Conservation (phyloP, 2,329 filamentous ascomycete genomes). For the Aureobasidium sp. region DNA sequence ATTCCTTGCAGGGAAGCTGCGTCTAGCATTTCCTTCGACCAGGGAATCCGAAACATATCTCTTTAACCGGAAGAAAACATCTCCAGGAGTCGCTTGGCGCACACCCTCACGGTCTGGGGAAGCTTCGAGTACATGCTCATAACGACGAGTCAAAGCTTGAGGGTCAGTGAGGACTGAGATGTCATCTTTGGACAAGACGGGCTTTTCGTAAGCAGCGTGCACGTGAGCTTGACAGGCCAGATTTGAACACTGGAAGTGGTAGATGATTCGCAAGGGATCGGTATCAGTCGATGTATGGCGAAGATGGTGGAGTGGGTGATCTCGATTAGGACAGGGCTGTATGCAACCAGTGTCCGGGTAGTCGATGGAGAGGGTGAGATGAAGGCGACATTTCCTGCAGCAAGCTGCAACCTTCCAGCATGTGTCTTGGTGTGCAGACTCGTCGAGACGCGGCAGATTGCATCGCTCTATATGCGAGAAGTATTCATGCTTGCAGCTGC, state of each 20-base stretch:
- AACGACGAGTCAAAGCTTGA: constrained; percentile 45
- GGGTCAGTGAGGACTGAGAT: constrained; percentile 49
- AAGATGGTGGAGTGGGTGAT: constrained; percentile 58
- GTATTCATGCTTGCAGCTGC: constrained; percentile 55
- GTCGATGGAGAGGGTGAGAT: constrained; percentile 53
- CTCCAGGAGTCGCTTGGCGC: constrained; percentile 44
- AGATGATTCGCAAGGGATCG: constrained; percentile 28
- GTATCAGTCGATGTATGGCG: neutral
- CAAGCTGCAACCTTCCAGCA: constrained; percentile 53
- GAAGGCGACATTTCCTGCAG: constrained; percentile 56
- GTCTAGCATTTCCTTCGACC: constrained; percentile 42
- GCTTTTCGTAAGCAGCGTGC: constrained; percentile 46
- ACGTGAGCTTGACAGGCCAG: constrained; percentile 49
- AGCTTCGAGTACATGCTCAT: constrained; percentile 44
- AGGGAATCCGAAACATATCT: constrained; percentile 56
- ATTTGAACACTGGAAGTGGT: constrained; percentile 53
- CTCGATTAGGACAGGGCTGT: constrained; percentile 40
- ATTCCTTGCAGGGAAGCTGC: constrained; percentile 52
- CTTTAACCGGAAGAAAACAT: constrained; percentile 50
- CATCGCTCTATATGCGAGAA: constrained; percentile 51
- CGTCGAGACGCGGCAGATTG: constrained; percentile 38
- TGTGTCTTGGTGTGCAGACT: constrained; percentile 32
- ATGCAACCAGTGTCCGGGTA: constrained; percentile 35
- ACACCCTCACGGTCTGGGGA: constrained; percentile 50
- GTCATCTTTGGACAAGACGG: constrained; percentile 44